Conservation (phyloP, 2,329 filamentous ascomycete species). For the Ophiostoma sp. region DNA sequence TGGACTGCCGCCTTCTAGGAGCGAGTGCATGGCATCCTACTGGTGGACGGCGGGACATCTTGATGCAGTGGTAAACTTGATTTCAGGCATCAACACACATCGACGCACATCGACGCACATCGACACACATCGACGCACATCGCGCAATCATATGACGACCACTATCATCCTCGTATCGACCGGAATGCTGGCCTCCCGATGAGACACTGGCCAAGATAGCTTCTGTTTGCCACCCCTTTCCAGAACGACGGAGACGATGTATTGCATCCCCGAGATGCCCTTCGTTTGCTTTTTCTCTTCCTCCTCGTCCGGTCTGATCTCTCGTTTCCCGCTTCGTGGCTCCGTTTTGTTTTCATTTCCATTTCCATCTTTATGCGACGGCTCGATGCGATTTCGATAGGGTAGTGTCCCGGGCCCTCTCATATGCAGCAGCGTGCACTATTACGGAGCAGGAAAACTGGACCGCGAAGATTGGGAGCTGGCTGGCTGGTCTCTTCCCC, state of each 20-base stretch:
- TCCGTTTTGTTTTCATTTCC: background rate
- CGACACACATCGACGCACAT: background rate
- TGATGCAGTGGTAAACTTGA: background rate
- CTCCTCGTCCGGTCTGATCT: background rate
- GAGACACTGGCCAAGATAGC: slow-evolving; percentile 1
- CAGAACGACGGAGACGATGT: background rate
- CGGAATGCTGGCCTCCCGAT: slow-evolving; percentile 5
- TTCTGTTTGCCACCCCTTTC: background rate
- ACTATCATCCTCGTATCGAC: slow-evolving; percentile 2
- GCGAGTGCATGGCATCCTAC: background rate
- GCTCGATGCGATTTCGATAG: background rate
- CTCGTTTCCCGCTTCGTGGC: background rate
- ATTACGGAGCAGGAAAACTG: background rate
- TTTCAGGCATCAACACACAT: background rate
- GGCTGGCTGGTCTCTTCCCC: background rate
- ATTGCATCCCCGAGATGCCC: background rate
- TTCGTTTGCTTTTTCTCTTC: background rate
- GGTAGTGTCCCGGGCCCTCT: slow-evolving; percentile 7
- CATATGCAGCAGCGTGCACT: background rate
- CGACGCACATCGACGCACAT: background rate
- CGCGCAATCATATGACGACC: background rate
- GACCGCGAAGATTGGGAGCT: background rate
- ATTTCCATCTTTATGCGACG: background rate
- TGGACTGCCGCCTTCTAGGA: background rate
- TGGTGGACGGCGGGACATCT: background rate